Base-by-base conservation (phyloP, 1,139 yeast species). In the Nakaseomyces bracarensis region DNA sequence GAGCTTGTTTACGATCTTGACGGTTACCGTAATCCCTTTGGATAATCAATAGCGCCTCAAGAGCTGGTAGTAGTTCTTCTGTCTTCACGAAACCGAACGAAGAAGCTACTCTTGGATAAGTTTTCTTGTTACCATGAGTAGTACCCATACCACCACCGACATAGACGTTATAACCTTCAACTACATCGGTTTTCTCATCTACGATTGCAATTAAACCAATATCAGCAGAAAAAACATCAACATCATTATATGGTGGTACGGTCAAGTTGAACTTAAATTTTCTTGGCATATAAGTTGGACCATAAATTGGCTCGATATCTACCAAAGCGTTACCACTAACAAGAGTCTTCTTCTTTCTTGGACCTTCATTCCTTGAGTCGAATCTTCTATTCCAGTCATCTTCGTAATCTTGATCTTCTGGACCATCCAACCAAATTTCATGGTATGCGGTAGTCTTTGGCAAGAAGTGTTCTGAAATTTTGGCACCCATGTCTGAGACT, bases 81-180 rank as follows among this genome's bases (percentile, higher is more conserved):
- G 71, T 72, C 7, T 77, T 53, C 41, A 81, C 77, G 59, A 68
- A 91, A 27, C 97, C 98, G 53, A 89, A 74, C 66, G 79, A 68
- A 18, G 95, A 80, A 48, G 95, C 97, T 13, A 95, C 77, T 69
- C 97, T 77, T 54, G 98, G 98, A 59, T 91, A 91, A 0, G 98
- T 91, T 73, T 89, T 91, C 61, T 82, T 82, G 70, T 91, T 91
- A 71, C 89, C 89, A 66, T 91, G 98, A 26, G 97, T 91, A 31
- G 94, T 76, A 57, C 97, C 98, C 97, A 91, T 89, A 72, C 97
- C 98, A 69, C 97, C 98, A 64, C 97, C 98, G 49, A 82, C 95
- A 49, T 83, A 74, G 41, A 91, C 78, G 57, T 91, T 89, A 71
- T 78, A 91, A 42, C 97, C 98, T 41, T 49, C 50, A 65, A 65